Base-by-base conservation (phyloP, 2,329 filamentous ascomycete genomes). In the Fusarium xyrophilum region DNA sequence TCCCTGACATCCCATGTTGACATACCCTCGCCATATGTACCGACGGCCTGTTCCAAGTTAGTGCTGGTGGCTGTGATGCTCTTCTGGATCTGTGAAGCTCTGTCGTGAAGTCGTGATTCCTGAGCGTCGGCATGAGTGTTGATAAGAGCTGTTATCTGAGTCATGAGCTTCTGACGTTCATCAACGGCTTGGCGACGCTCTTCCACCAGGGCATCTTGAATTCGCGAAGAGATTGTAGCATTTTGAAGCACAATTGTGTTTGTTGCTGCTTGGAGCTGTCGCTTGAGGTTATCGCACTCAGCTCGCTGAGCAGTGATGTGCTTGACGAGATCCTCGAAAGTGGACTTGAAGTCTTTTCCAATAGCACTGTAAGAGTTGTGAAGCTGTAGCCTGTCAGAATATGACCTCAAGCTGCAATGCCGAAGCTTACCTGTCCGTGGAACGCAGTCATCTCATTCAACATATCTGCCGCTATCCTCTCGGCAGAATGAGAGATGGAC, bases 401-500 rank as follows among this genome's bases (percentile, higher is more conserved):
- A 23, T 44, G 14, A 23, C 7, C 25, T 17, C 5, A 4, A 28
- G 15, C 9, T 27, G 15, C 7, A 14, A 17, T 1, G 5, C 14
- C 5, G 21, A 46, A 17, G 12, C 84, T 77, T 89, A 80, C 79
- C 65, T 82, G 89, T 51, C 84, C 87, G 77, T 97, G 93, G 74
- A 98, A 96, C n/a, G 86, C 85, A 33, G 89, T 87, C 63, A 99
- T 86, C 78, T 98, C 95, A 61, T 87, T 90, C 62, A 97, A 87
- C 48, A 98, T 94, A 72, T 96, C 95, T 15, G 90, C 91, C 1
- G 93, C 93, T 66, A 98, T 97, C 57, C 91, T 89, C 79, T 95
- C 93, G 3, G 95, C 93, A 13, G 94, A 93, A 14, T 86, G 86
- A 4, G 93, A 93, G 25, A 98, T 88, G 28, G 93, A 89, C 73